Conservation (phyloP, 2,329 filamentous ascomycete genomes). For the Calcarisporium arbuscula region DNA sequence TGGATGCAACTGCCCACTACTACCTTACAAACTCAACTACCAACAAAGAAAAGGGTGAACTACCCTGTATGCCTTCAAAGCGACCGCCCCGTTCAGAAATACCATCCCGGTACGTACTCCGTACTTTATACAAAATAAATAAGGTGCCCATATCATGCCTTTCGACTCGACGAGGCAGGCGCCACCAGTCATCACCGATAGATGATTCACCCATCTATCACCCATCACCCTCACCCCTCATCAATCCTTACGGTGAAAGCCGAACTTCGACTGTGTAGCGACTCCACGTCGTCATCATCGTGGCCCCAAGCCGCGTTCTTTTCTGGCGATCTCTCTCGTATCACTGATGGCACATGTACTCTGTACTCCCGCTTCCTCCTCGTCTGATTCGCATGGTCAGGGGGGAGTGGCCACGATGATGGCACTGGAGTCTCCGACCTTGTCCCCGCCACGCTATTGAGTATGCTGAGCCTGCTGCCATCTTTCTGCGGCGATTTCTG, state of each 20-base stretch:
- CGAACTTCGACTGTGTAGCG: slow-evolving; percentile 11
- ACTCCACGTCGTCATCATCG: slow-evolving; percentile 8
- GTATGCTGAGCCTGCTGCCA: neutral
- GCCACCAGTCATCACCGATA: no score
- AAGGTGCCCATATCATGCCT: no score
- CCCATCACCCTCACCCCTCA: slow-evolving; percentile 1
- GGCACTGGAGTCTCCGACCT: slow-evolving; percentile 5
- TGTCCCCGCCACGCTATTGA: slow-evolving; percentile 1
- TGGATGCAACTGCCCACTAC: no score
- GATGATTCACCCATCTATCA: no score
- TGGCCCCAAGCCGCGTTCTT: neutral
- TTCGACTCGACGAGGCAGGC: no score
- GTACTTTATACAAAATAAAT: no score
- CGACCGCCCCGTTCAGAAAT: no score
- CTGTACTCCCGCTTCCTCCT: slow-evolving; percentile 3
- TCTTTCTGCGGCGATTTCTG: slow-evolving; percentile 1
- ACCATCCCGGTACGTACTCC: no score
- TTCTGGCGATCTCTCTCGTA: slow-evolving; percentile 7
- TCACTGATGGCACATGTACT: slow-evolving; percentile 9
- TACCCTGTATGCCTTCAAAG: no score
- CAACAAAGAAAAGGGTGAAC: no score
- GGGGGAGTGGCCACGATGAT: slow-evolving; percentile 6
- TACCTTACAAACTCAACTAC: no score
- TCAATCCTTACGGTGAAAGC: slow-evolving; percentile 12
- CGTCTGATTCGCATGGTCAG: neutral